phyloP scores from a whole-genome alignment of 768 basidiomycete genomes.

The Nidula microcarpa region DNA sequence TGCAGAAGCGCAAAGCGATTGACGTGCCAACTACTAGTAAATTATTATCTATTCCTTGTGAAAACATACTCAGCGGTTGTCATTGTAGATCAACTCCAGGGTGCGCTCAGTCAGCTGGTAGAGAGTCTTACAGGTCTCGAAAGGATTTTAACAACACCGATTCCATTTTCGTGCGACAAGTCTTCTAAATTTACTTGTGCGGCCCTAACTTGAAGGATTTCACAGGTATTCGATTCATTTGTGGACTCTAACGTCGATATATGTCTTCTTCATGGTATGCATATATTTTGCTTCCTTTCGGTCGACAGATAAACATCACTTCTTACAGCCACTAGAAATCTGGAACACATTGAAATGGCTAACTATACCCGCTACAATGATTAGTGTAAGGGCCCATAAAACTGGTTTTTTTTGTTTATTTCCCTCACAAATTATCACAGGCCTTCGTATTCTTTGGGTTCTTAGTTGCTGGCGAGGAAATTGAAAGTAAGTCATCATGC shows the following conservation, averaged over 20 bases:
- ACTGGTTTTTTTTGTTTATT: not conserved
- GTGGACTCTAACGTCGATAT: slow-evolving; percentile 63
- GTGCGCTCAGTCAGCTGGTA: slow-evolving; percentile 50
- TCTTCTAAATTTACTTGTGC: not conserved
- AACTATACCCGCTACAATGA: slow-evolving; percentile 60
- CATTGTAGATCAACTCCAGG: slow-evolving; percentile 41
- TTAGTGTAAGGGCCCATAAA: slow-evolving; percentile 34
- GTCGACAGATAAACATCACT: not conserved
- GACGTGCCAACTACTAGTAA: slow-evolving; percentile 63
- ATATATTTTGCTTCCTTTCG: slow-evolving; percentile 7
- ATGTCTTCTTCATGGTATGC: slow-evolving; percentile 55
- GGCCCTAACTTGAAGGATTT: not conserved
- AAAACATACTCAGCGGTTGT: not conserved
- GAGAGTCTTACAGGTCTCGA: slow-evolving; percentile 69
- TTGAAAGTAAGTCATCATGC: slow-evolving; percentile 47
- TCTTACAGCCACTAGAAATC: slow-evolving; percentile 59
- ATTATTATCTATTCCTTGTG: slow-evolving; percentile 15
- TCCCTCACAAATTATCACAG: slow-evolving; percentile 20
- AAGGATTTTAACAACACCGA: slow-evolving; percentile 71
- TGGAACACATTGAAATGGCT: slow-evolving; percentile 51
- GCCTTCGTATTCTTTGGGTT: slow-evolving; percentile 74
- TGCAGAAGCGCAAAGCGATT: slow-evolving; percentile 51
- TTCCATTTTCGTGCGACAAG: slow-evolving; percentile 62
- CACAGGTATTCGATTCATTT: slow-evolving; percentile 63
- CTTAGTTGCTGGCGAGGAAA: slow-evolving; percentile 71